These are phyloP conservation scores for Arthrocladium fulminans DNA, from an alignment of 2,329 filamentous ascomycete species.

Conservation along the genomic window DNA sequence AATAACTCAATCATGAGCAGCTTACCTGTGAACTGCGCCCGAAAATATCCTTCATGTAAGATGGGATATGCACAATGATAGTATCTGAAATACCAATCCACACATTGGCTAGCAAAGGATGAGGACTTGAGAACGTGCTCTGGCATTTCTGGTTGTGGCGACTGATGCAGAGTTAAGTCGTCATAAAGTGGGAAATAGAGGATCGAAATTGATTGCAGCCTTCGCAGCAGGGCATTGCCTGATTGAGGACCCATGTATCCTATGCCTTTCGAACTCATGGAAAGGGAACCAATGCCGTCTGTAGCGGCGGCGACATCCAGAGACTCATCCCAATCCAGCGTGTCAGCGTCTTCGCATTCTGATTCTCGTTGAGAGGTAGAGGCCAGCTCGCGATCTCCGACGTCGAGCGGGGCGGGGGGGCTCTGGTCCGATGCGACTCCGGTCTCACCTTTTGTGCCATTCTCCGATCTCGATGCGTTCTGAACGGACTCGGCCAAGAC, in stretches of 20 bases:
- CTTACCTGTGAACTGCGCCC: slow-evolving; percentile 36
- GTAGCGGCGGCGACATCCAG: background rate
- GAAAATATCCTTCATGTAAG: slow-evolving; percentile 28
- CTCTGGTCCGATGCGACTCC: background rate
- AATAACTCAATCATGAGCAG: no score
- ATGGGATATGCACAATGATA: slow-evolving; percentile 1
- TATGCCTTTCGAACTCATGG: slow-evolving; percentile 2
- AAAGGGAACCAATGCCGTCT: slow-evolving; percentile 9
- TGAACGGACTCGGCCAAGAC: background rate
- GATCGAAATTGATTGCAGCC: slow-evolving; percentile 4
- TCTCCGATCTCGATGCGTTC: background rate
- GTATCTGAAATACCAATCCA: slow-evolving; percentile 5
- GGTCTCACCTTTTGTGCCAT: background rate
- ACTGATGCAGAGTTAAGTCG: background rate
- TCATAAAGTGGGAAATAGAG: background rate
- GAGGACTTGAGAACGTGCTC: slow-evolving; percentile 4
- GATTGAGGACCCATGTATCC: slow-evolving; percentile 10
- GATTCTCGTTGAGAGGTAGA: background rate
- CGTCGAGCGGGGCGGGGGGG: background rate
- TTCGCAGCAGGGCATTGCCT: slow-evolving; percentile 4
- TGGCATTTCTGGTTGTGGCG: slow-evolving; percentile 1
- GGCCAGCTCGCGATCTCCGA: background rate
- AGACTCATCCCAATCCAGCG: slow-evolving; percentile 9
- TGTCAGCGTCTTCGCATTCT: background rate
- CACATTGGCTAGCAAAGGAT: slow-evolving; percentile 1